These are phyloP conservation scores for Leucoagaricus sp. DNA, from an alignment of 1,284 basidiomycete genomes.

Conservation along the genomic window DNA sequence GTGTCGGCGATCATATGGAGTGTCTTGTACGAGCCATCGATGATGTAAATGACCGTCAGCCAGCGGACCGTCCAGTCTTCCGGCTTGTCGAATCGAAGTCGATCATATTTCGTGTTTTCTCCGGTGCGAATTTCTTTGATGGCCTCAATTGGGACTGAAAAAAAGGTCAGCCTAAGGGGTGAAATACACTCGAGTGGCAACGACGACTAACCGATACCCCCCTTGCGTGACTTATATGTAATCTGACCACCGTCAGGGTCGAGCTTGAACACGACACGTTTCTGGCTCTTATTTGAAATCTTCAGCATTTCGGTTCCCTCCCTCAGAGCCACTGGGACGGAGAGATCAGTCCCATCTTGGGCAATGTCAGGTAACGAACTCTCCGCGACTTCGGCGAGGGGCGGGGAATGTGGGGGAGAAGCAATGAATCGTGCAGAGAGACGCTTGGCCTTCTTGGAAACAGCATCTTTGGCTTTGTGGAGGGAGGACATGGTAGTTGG, in stretches of 20 bases:
- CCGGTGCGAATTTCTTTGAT: conserved; percentile 92
- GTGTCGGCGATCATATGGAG: conserved; percentile 87
- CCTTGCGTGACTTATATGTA: conserved; percentile 82
- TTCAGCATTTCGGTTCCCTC: conserved; percentile 82
- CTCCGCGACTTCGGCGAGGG: conserved; percentile 5
- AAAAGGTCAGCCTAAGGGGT: neutral
- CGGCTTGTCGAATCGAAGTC: conserved; percentile 72
- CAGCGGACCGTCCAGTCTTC: conserved; percentile 63
- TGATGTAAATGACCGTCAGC: conserved; percentile 80
- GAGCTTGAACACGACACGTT: conserved; percentile 72
- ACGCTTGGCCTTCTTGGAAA: conserved; percentile 6
- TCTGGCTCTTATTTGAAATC: conserved; percentile 84
- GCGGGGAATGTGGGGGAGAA: neutral
- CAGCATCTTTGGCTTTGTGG: conserved; percentile 11
- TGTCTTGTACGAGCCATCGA: conserved; percentile 86
- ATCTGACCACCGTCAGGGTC: conserved; percentile 83
- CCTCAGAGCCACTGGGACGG: conserved; percentile 43
- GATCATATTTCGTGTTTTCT: conserved; percentile 76
- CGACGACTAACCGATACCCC: conserved; percentile 64
- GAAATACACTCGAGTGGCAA: neutral
- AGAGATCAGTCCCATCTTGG: conserved; percentile 22
- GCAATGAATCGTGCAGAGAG: conserved; percentile 2
- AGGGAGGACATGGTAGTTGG: conserved; percentile 7
- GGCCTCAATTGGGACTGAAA: conserved; percentile 82
- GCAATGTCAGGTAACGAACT: conserved; percentile 13